phyloP scores from a whole-genome alignment of 768 basidiomycete species.

The Sporobolomyces phaffii region DNA sequence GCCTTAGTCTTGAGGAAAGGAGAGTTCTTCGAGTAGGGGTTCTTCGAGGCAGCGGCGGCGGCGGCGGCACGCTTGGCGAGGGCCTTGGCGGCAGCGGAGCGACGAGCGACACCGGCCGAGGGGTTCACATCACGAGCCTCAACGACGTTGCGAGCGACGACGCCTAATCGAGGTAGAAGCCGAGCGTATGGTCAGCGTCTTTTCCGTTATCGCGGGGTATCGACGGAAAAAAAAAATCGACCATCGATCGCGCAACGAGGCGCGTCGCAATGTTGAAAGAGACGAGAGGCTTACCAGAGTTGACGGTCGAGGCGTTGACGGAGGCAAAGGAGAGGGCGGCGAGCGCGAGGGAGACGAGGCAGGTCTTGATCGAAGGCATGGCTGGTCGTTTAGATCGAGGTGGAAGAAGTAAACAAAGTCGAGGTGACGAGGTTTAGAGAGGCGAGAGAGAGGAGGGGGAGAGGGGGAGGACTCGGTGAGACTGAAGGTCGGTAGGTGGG shows the following conservation, averaged over 20 bases:
- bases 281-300: background rate
- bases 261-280: background rate
- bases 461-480: background rate
- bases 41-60: conserved; percentile 4
- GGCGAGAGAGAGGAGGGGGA: background rate
- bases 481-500: background rate
- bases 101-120: conserved; percentile 26
- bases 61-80: conserved; percentile 21
- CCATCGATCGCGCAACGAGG: background rate
- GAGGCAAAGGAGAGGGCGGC: conserved; percentile 32
- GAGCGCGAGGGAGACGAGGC: conserved; percentile 32
- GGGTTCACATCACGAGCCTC: conserved; percentile 9
- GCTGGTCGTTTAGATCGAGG: background rate
- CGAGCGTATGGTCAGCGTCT: background rate
- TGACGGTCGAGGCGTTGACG: conserved; percentile 20
- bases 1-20: conserved; percentile 18
- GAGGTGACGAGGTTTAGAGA: background rate
- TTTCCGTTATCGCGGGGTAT: background rate
- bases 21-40: conserved; percentile 22
- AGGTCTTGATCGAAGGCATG: conserved; percentile 35
- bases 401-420: background rate
- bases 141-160: conserved; percentile 22
- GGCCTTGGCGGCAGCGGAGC: conserved; percentile 22
- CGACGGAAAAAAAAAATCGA: background rate
- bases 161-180: background rate